These are phyloP conservation scores for Senna tora DNA, from an alignment of 306 rosid species.

Conservation along the genomic window DNA sequence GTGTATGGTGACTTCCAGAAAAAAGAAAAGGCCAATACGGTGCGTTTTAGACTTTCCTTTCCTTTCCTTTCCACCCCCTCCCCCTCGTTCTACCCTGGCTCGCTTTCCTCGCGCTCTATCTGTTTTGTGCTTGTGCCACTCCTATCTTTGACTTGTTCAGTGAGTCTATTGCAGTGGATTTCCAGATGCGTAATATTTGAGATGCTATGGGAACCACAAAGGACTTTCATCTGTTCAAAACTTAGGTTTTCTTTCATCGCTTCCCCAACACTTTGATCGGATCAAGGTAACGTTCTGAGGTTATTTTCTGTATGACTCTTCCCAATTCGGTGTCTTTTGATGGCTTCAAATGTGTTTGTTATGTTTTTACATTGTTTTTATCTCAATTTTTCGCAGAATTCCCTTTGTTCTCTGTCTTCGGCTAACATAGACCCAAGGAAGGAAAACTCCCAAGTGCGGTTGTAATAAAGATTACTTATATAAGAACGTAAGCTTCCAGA, in stretches of 20 bases:
- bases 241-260: slow-evolving; percentile 6
- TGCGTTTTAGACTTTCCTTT: neutral
- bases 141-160: neutral
- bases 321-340: slow-evolving; percentile 9
- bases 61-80: too few relatives aligned
- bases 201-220: neutral
- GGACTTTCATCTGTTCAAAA: neutral
- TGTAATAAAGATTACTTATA: neutral
- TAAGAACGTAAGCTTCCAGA: slow-evolving; percentile 7
- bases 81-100: neutral
- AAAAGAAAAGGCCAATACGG: neutral
- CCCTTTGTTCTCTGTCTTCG: neutral
- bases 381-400: neutral
- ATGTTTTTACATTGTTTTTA: neutral
- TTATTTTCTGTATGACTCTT: slow-evolving; percentile 6
- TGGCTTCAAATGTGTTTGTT: neutral
- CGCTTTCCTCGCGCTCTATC: neutral
- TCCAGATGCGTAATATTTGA: slow-evolving; percentile 14
- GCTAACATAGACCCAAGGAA: neutral
- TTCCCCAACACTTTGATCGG: neutral
- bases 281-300: neutral
- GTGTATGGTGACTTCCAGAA: neutral
- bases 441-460: neutral
- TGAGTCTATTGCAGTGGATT: neutral
- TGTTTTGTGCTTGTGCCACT: neutral